These are phyloP conservation scores for Clarireedia sp. DNA, from an alignment of 2,329 filamentous ascomycete genomes.

Conservation along the genomic window DNA sequence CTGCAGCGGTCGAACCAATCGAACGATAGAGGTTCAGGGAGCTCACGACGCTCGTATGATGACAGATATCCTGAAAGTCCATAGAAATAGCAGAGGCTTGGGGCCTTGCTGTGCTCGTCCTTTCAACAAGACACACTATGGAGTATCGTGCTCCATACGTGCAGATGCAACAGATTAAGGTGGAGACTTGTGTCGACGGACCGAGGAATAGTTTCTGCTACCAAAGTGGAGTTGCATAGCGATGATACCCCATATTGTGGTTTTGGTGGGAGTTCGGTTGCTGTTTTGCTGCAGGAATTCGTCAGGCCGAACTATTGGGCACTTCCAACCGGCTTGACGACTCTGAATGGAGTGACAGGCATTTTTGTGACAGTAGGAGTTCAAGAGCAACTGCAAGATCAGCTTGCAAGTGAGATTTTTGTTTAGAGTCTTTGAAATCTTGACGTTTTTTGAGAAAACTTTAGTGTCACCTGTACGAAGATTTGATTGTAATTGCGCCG, in stretches of 20 bases:
- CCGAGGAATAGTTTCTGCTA: not conserved
- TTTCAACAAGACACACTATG: conserved; percentile 1
- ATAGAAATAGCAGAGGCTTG: conserved; percentile 12
- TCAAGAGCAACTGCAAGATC: too few species aligned
- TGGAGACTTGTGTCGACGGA: not conserved
- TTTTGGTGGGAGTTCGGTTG: not conserved
- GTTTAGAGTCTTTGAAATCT: too few species aligned
- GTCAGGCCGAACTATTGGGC: not conserved
- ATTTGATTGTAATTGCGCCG: too few species aligned
- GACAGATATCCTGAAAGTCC: conserved; percentile 14
- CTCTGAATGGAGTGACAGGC: too few species aligned
- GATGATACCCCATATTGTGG: not conserved
- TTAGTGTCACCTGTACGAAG: too few species aligned
- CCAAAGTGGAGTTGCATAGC: not conserved
- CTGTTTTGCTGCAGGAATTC: not conserved
- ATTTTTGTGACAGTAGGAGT: too few species aligned
- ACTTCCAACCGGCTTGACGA: not conserved
- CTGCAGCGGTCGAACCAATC: conserved; percentile 14
- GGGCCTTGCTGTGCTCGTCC: not conserved
- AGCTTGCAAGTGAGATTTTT: too few species aligned
- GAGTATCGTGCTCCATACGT: not conserved
- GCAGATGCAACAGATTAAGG: not conserved
- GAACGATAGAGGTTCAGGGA: conserved; percentile 17
- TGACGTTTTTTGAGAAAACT: too few species aligned
- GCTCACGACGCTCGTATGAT: conserved; percentile 19